Percentiles rank a stretch among this genome's conserved stretches.
phyloP scores from a whole-genome alignment of 257 asterid species.

The Gentiana straminea region DNA sequence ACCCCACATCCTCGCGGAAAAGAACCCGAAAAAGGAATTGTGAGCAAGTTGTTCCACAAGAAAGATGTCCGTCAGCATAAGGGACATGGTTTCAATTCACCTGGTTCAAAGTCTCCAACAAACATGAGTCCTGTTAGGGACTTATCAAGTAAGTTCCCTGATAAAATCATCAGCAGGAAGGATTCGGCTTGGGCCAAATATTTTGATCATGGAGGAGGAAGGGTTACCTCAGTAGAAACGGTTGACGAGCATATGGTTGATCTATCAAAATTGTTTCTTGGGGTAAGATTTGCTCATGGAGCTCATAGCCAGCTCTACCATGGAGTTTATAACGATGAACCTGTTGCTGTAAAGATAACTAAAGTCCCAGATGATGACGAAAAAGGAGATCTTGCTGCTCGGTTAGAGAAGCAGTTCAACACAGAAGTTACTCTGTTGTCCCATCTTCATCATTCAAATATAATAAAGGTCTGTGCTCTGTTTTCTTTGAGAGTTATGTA shows the following conservation, averaged over 20 bases:
- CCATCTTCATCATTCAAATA: constrained; percentile 31
- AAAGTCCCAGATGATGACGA: constrained; percentile 31
- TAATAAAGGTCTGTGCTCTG: constrained; percentile 15
- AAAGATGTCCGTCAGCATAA: constrained; percentile 17
- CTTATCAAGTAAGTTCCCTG: constrained; percentile 14
- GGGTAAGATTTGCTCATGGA: constrained; percentile 34
- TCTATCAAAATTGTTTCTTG: constrained; percentile 33
- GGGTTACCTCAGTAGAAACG: constrained; percentile 25
- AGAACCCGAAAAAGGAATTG: constrained; percentile 15
- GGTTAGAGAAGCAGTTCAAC: constrained; percentile 29
- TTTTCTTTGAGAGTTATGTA: too few relatives aligned
- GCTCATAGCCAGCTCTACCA: constrained; percentile 42
- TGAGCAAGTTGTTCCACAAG: constrained; percentile 13
- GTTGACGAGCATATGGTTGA: constrained; percentile 22
- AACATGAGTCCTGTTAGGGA: constrained; percentile 17
- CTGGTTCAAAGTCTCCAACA: constrained; percentile 16
- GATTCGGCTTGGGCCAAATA: constrained; percentile 31
- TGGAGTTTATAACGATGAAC: constrained; percentile 28
- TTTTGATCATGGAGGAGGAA: constrained; percentile 26
- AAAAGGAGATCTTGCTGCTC: constrained; percentile 14
- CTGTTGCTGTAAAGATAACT: constrained; percentile 35
- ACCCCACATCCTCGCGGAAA: constrained; percentile 25
- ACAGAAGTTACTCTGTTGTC: constrained; percentile 30
- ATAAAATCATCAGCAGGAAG: constrained; percentile 18
- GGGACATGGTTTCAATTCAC: constrained; percentile 5